phyloP scores from a whole-genome alignment of 2,329 filamentous ascomycete genomes.

The Aspergillus vadensis region DNA sequence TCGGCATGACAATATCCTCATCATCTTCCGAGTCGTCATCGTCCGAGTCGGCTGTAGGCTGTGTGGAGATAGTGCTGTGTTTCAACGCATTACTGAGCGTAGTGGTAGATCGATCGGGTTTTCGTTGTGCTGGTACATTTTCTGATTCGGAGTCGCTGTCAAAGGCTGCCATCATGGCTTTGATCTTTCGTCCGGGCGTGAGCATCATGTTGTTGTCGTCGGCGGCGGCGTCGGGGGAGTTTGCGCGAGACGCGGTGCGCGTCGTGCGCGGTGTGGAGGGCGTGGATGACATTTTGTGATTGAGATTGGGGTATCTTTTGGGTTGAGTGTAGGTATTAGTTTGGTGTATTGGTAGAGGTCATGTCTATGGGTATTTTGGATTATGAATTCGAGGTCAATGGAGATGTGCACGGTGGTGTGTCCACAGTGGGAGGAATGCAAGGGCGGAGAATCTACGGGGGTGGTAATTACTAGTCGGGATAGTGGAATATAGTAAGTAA shows the following conservation, averaged over 20 bases:
- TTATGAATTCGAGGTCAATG: background rate
- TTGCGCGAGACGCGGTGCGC: slow-evolving; percentile 33
- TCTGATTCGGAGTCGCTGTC: slow-evolving; percentile 51
- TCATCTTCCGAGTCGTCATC: slow-evolving; percentile 42
- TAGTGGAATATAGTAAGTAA: no score
- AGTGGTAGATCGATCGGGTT: slow-evolving; percentile 7
- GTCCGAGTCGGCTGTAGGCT: slow-evolving; percentile 9
- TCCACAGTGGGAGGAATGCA: background rate
- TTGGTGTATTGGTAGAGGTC: background rate
- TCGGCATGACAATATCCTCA: slow-evolving; percentile 58
- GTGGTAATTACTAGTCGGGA: background rate
- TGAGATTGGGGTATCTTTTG: no score
- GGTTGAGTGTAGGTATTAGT: slow-evolving; percentile 14
- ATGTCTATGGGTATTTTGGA: slow-evolving; percentile 2
- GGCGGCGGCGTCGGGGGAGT: slow-evolving; percentile 26
- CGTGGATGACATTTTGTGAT: slow-evolving; percentile 25
- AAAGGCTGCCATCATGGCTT: slow-evolving; percentile 53
- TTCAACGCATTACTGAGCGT: slow-evolving; percentile 7
- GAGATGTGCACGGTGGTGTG: background rate
- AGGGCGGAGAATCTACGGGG: slow-evolving; percentile 17
- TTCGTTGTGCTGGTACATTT: slow-evolving; percentile 29
- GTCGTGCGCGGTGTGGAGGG: slow-evolving; percentile 38
- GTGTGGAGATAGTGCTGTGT: slow-evolving; percentile 4
- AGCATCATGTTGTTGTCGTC: slow-evolving; percentile 27
- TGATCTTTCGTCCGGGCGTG: slow-evolving; percentile 51